Base-by-base conservation (phyloP, 2,329 filamentous ascomycete genomes). In the Plectosphaerella cucumerina region DNA sequence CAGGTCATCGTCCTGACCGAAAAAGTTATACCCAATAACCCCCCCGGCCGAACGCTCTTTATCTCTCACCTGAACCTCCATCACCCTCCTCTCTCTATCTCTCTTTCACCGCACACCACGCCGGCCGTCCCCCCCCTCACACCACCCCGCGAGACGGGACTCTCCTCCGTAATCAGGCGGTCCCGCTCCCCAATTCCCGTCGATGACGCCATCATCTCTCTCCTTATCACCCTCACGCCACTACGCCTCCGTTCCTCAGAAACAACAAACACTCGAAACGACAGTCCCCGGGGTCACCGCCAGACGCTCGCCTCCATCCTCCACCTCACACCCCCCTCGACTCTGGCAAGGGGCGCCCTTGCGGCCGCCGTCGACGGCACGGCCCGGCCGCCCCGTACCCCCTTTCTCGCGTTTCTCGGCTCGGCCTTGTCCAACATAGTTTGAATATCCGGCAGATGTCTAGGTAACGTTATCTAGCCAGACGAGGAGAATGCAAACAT, bases 391-490 rank as follows among this genome's bases (percentile, higher is more conserved):
- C 26, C 26, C 26, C 26, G 26, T 11, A 8, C 26, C 26, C 26
- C 26, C 26, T 31, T 31, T 31, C 26, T 11, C 26, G 26, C 26
- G 26, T 31, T 31, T 31, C 26, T 31, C 26, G 26, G 20, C 45
- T 39, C 26, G 18, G 34, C 12, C 47, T 49, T 31, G 47, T 49
- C 37, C 15, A 43, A 37, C 37, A 49, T 23, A 23, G 33, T 39
- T 26, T 37, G 45, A 22, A 35, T 47, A 39, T 47, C 12, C 18
- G 41, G 20, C 22, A 51, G 48, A 56, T 56, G 59, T 56, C 55
- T 59, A 59, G 57, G 57, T 58, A 51, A 59, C 48, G 52, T 49
- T 58, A 60, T 58, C 56, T 62, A 61, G 59, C 54, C 58, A 57
- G 54, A 59, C 53, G 51, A 54, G 55, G 26, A 54, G 53, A 60